Percentiles rank a stretch among this genome's conserved stretches.
phyloP scores from a whole-genome alignment of 2,329 filamentous ascomycete genomes.

The Hymenoscyphus occultus region DNA sequence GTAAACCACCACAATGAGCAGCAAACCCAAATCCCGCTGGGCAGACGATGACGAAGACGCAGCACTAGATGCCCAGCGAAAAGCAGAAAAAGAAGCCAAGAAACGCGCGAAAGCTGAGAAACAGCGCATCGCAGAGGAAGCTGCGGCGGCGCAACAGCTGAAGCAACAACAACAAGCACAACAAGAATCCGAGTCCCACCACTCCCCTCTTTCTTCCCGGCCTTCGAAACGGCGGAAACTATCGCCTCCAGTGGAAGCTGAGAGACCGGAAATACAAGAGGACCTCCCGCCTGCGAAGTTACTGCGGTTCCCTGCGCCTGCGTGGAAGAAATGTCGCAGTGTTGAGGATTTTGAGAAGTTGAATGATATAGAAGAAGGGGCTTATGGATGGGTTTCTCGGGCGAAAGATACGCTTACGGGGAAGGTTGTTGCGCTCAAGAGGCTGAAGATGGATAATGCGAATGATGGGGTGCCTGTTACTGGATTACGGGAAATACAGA shows the following conservation, averaged over 20 bases:
- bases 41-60: constrained; percentile 79
- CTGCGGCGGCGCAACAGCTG: constrained; percentile 31
- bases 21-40: constrained; percentile 67
- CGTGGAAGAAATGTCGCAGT: constrained; percentile 70
- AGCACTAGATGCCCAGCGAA: constrained; percentile 67
- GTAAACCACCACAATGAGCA: constrained; percentile 24
- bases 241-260: constrained; percentile 15
- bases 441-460: constrained; percentile 80
- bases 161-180: constrained; percentile 37
- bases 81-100: constrained; percentile 85
- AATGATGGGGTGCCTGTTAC: constrained; percentile 82
- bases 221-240: constrained; percentile 62
- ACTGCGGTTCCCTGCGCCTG: constrained; percentile 65
- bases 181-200: constrained; percentile 29
- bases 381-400: constrained; percentile 90
- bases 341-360: constrained; percentile 87
- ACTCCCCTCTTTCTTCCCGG: constrained; percentile 44
- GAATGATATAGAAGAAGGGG: constrained; percentile 96
- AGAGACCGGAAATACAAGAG: constrained; percentile 28
- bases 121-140: constrained; percentile 62
- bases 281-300: constrained; percentile 51
- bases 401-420: constrained; percentile 72
- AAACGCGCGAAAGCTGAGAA: constrained; percentile 80
- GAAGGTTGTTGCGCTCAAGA: constrained; percentile 85
- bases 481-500: constrained; percentile 89